Evolutionary conservation across 768 basidiomycete species (phyloP).

Genomic region (Boletellus ananas): DNA sequence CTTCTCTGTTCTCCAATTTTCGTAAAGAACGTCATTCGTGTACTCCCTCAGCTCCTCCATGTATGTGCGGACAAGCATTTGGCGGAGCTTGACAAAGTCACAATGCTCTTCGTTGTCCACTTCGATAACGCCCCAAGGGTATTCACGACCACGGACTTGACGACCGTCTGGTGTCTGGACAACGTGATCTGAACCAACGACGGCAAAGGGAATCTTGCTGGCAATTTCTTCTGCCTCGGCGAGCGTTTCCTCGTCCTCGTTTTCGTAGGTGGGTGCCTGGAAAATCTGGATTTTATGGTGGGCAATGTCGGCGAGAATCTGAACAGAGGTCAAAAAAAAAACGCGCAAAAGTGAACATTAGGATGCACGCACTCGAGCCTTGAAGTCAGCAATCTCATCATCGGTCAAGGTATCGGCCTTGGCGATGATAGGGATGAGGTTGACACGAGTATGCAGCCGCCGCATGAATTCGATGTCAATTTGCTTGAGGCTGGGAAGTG

Average conservation of each 20-base stretch:
- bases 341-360: not conserved
- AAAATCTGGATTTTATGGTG: conserved; percentile 97
- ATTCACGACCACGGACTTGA: conserved; percentile 88
- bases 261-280: conserved; percentile 96
- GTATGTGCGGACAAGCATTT: conserved; percentile 98
- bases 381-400: conserved; percentile 91
- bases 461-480: conserved; percentile 99
- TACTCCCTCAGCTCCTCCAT: conserved; percentile 99
- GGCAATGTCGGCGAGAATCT: conserved; percentile 92
- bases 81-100: conserved; percentile 98
- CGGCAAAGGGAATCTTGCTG: conserved; percentile 97
- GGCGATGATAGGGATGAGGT: conserved; percentile 97
- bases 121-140: conserved; percentile 99
- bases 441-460: conserved; percentile 93
- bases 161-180: conserved; percentile 86
- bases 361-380: conserved; percentile 65
- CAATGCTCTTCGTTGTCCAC: conserved; percentile 99
- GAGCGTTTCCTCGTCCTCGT: conserved; percentile 97
- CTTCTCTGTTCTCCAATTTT: conserved; percentile 98
- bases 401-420: conserved; percentile 98
- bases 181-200: conserved; percentile 88
- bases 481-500: conserved; percentile 73
- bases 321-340: conserved; percentile 5
- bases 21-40: conserved; percentile 93
- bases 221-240: conserved; percentile 97